Percentiles rank a stretch among this genome's conserved stretches.
These are phyloP conservation scores for Fusarium sublunatum DNA, from an alignment of 2,329 filamentous ascomycete genomes.

Conservation along the genomic window DNA sequence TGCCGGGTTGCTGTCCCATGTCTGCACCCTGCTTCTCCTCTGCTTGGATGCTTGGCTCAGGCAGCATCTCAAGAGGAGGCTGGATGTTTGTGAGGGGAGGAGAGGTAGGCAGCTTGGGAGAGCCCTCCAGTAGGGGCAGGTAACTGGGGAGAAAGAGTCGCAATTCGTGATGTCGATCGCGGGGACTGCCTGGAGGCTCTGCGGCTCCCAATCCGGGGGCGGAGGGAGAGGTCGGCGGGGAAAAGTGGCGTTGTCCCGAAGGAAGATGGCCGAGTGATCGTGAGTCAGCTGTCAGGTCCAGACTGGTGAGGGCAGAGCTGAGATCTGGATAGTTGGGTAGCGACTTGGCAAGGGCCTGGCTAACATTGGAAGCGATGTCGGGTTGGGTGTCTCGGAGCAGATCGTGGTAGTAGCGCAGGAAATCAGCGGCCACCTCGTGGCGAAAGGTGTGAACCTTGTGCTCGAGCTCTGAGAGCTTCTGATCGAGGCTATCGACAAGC, in stretches of 20 bases:
- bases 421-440: slow-evolving; percentile 67
- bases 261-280: slow-evolving; percentile 46
- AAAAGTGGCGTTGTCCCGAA: slow-evolving; percentile 49
- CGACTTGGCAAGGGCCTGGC: slow-evolving; percentile 59
- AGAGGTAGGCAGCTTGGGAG: slow-evolving; percentile 40
- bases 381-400: slow-evolving; percentile 61
- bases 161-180: slow-evolving; percentile 69
- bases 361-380: slow-evolving; percentile 59
- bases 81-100: slow-evolving; percentile 34
- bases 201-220: slow-evolving; percentile 44
- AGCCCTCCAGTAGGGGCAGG: slow-evolving; percentile 69
- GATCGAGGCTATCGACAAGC: slow-evolving; percentile 64
- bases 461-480: slow-evolving; percentile 67
- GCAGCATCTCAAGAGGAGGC: slow-evolving; percentile 39
- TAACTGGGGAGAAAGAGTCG: slow-evolving; percentile 72
- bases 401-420: slow-evolving; percentile 64
- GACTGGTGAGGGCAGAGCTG: slow-evolving; percentile 51
- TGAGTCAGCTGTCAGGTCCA: slow-evolving; percentile 54
- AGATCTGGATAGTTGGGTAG: slow-evolving; percentile 60
- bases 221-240: slow-evolving; percentile 46
- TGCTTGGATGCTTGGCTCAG: slow-evolving; percentile 42
- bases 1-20: slow-evolving; percentile 38
- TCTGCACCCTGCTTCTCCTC: slow-evolving; percentile 41
- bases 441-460: slow-evolving; percentile 67
- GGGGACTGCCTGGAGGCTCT: slow-evolving; percentile 56